Evolutionary conservation across 2,329 filamentous ascomycete species (phyloP).

Genomic region (Aspergillus pseudoterreus): DNA sequence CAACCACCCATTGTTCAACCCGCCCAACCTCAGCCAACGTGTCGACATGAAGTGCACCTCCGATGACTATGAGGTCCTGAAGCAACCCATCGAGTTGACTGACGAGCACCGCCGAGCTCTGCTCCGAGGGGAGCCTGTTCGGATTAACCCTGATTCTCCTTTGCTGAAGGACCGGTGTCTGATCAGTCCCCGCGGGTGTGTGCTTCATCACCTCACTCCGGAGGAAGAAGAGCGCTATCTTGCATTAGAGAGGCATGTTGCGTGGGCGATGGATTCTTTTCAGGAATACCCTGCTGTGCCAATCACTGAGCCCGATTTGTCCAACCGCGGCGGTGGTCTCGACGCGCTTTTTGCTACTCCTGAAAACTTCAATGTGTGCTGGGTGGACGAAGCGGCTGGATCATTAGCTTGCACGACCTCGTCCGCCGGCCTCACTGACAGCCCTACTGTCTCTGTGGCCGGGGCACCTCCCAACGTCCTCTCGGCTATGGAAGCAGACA

Average conservation of each 20-base stretch:
- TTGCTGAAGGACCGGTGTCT: slow-evolving; percentile 41
- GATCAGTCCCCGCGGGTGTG: slow-evolving; percentile 43
- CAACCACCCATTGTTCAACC: slow-evolving; percentile 39
- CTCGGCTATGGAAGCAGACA: slow-evolving; percentile 38
- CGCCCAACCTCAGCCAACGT: slow-evolving; percentile 38
- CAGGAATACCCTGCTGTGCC: slow-evolving; percentile 37
- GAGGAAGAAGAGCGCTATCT: slow-evolving; percentile 47
- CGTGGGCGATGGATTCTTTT: slow-evolving; percentile 27
- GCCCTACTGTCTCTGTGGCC: slow-evolving; percentile 18
- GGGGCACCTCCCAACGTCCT: slow-evolving; percentile 35
- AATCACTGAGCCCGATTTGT: slow-evolving; percentile 38
- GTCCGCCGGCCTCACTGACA: slow-evolving; percentile 19
- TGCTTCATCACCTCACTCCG: slow-evolving; percentile 41
- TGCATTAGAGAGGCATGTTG: slow-evolving; percentile 39
- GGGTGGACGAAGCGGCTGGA: slow-evolving; percentile 37
- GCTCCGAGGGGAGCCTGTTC: slow-evolving; percentile 40
- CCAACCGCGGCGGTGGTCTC: slow-evolving; percentile 42
- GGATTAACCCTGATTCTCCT: slow-evolving; percentile 32
- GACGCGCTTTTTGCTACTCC: slow-evolving; percentile 44
- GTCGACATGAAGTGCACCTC: slow-evolving; percentile 40
- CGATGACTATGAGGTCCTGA: slow-evolving; percentile 38
- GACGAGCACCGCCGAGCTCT: slow-evolving; percentile 42
- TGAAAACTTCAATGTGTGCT: slow-evolving; percentile 44
- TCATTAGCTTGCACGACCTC: slow-evolving; percentile 25
- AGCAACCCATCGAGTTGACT: slow-evolving; percentile 37